Percentiles rank a stretch among this genome's conserved stretches.
phyloP scores from a whole-genome alignment of 208 protist genomes.

The Leishmania braziliensis region DNA sequence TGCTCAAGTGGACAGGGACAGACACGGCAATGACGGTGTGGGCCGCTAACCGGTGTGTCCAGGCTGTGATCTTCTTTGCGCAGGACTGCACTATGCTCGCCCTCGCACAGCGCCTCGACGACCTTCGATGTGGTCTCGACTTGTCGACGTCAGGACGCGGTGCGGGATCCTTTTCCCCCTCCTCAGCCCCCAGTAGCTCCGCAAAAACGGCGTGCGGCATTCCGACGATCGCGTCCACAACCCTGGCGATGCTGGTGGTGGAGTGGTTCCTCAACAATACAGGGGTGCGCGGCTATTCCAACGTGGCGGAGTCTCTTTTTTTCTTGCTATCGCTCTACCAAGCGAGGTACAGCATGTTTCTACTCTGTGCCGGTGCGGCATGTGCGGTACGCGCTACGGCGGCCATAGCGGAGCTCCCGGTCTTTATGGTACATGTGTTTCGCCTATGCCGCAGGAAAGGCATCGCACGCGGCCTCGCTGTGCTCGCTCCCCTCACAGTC shows the following conservation, averaged over 20 bases:
- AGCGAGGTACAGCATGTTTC: conserved; percentile 45
- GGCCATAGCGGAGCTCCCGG: conserved; percentile 50
- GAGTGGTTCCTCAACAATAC: conserved; percentile 67
- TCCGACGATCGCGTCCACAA: conserved; percentile 23
- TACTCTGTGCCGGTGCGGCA: conserved; percentile 60
- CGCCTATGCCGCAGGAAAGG: conserved; percentile 21
- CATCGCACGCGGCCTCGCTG: conserved; percentile 16
- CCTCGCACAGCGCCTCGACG: conserved; percentile 38
- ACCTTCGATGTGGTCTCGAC: not conserved
- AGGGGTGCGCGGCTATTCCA: conserved; percentile 71
- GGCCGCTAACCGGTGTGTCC: conserved; percentile 44
- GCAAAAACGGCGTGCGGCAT: not conserved
- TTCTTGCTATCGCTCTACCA: conserved; percentile 58
- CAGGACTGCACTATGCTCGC: conserved; percentile 48
- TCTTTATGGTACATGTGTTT: conserved; percentile 45
- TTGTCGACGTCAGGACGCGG: not conserved
- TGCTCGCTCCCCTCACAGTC: conserved; percentile 17
- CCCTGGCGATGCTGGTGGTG: conserved; percentile 32
- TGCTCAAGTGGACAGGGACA: conserved; percentile 51
- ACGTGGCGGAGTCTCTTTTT: conserved; percentile 72
- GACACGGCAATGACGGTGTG: conserved; percentile 66
- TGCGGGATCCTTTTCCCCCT: not conserved
- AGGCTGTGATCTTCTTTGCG: conserved; percentile 42
- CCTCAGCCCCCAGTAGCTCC: not conserved
- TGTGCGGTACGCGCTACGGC: conserved; percentile 69